A percentile compares a stretch with the other conserved stretches of the same genome.
Evolutionary conservation across 1,139 yeast genomes (phyloP).

Genomic region (Sugiyamaella novakii): DNA sequence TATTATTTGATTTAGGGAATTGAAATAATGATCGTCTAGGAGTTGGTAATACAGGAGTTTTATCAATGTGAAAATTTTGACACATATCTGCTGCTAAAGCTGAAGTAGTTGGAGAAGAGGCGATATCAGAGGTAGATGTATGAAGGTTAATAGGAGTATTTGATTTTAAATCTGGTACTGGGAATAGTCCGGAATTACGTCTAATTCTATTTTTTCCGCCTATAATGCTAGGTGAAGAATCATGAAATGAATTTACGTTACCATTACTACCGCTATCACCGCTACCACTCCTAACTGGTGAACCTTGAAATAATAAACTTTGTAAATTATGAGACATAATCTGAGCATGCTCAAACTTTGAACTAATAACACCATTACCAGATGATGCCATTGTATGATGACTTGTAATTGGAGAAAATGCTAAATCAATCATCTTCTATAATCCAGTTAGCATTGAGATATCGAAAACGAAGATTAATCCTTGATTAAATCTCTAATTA

Average conservation of each 20-base stretch:
- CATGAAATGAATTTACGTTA: constrained; percentile 13
- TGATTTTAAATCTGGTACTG: constrained; percentile 23
- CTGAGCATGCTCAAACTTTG: constrained; percentile 23
- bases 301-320: constrained; percentile 21
- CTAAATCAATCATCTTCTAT: constrained; percentile 19
- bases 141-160: neutral
- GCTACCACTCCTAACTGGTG: neutral
- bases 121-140: constrained; percentile 6
- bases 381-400: constrained; percentile 3
- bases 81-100: constrained; percentile 52
- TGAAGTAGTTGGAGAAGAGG: constrained; percentile 40
- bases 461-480: constrained; percentile 1
- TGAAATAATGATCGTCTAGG: constrained; percentile 41
- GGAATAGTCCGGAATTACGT: constrained; percentile 21
- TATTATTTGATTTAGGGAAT: constrained; percentile 26
- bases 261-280: neutral
- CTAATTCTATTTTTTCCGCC: constrained; percentile 24
- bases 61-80: constrained; percentile 50
- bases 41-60: constrained; percentile 39
- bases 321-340: constrained; percentile 26
- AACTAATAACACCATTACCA: neutral
- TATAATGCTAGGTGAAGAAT: constrained; percentile 29
- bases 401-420: constrained; percentile 19
- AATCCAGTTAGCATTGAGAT: neutral
- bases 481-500: too few relatives aligned